Conservation (phyloP, 2,329 filamentous ascomycete species). For the Hypoxylon sp. region DNA sequence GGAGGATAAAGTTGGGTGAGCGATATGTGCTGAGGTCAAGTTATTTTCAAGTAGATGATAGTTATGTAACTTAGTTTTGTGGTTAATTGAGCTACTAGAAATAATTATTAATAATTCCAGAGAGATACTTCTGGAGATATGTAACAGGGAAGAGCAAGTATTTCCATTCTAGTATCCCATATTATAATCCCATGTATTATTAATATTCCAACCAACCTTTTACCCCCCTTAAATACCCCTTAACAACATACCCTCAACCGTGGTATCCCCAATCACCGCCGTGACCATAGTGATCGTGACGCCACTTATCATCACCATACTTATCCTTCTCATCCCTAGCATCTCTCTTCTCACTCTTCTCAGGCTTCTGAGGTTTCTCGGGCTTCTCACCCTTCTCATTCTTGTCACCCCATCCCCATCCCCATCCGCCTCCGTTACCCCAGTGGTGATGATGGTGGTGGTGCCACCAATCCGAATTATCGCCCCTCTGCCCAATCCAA, state of each 20-base stretch:
- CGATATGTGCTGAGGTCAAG: neutral
- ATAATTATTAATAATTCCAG: too few relatives aligned
- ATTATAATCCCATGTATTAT: neutral
- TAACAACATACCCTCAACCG: neutral
- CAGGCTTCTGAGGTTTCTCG: too few relatives aligned
- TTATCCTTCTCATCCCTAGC: neutral
- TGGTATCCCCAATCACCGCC: neutral
- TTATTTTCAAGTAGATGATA: too few relatives aligned
- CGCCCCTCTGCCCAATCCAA: neutral
- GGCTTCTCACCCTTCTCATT: neutral
- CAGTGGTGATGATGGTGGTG: constrained; percentile 23
- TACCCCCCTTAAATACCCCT: too few relatives aligned
- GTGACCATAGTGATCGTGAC: neutral
- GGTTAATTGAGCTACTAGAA: too few relatives aligned
- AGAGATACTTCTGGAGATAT: too few relatives aligned
- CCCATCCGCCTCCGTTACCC: constrained; percentile 31
- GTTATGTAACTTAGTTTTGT: too few relatives aligned
- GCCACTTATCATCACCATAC: constrained; percentile 7
- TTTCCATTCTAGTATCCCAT: neutral
- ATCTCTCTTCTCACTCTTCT: neutral
- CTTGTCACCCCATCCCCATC: constrained; percentile 22
- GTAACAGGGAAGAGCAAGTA: neutral
- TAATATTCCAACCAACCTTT: neutral
- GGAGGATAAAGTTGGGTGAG: neutral
- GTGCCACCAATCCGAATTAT: constrained; percentile 6